Evolutionary conservation across 352 stramenopile species (phyloP), one percentile per base, ranked within the genome.

Genomic region (Phytophthora hybrid): DNA sequence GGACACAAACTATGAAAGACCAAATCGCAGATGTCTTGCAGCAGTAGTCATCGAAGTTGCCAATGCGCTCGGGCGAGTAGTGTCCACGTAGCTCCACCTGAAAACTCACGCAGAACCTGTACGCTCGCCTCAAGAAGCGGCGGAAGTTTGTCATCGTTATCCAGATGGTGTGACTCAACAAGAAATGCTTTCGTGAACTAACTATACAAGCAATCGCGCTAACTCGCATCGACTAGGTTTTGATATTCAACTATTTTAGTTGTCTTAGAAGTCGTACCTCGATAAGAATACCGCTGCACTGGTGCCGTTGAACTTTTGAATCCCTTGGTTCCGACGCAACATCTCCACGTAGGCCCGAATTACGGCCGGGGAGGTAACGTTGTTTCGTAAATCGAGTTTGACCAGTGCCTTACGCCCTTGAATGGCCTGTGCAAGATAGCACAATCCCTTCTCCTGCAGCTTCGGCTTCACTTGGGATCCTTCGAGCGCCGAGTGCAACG

Each of bases 251-350:
- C 37, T 44, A 44, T 44, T 46, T 46, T 18, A 16, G 39, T n/a
- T 46, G 39, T 18, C 18, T 68, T 34, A 77, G 23, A 51, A 16
- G 34, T 87, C 73, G 34, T 88, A 70, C 5, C 84, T 82, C 23
- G 84, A 63, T 4, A 92, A 73, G 52, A 89, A 93, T 55, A 86
- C 77, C 8, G 79, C 81, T 1, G 83, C 57, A 23, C 65, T 82
- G 11, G 72, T 77, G 26, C 82, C 82, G 59, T 93, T 93, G 59
- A 93, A 89, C 68, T 85, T 88, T 19, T 76, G 65, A 54, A 93
- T 82, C 8, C 62, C 14, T 29, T 60, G 65, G 62, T 90, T 93
- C 9, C 31, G 44, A 39, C 70, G 76, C 19, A 91, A 55, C 53
- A 87, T 73, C 44, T 80, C 76, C 52, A 89, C 74, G 26, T 80